phyloP scores from a whole-genome alignment of 768 basidiomycete genomes.

The Pleurotus cornucopiae region DNA sequence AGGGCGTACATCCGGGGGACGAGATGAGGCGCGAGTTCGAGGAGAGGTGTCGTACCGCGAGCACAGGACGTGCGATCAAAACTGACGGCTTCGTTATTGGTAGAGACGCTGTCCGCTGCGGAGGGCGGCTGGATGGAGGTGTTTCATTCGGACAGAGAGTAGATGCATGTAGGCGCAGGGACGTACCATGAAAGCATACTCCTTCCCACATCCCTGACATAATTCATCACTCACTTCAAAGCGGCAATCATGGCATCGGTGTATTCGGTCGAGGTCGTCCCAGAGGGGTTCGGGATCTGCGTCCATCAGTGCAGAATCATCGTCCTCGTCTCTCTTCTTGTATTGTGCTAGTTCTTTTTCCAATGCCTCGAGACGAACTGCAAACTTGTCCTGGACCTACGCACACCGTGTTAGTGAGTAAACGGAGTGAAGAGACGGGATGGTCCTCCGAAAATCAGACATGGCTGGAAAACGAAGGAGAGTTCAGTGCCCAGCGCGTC shows the following conservation, averaged over 20 bases:
- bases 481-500: no score
- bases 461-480: no score
- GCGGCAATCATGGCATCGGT: conserved; percentile 23
- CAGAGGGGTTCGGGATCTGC: conserved; percentile 7
- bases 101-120: conserved; percentile 9
- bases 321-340: neutral
- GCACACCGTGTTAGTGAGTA: no score
- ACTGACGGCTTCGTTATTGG: conserved; percentile 17
- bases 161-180: neutral
- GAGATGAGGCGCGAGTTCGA: conserved; percentile 11
- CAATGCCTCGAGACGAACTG: neutral
- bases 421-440: no score
- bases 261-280: conserved; percentile 16
- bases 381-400: no score
- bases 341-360: neutral
- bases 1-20: conserved; percentile 1
- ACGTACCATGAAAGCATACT: conserved; percentile 9
- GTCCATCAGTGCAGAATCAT: neutral
- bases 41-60: conserved; percentile 26
- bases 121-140: neutral
- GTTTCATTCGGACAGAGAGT: neutral
- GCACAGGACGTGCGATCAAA: conserved; percentile 20
- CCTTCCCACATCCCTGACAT: conserved; percentile 20
- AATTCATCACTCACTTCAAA: conserved; percentile 26
- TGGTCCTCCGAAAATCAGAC: no score